Conservation (phyloP, 2,329 filamentous ascomycete species). For the Aplosporella prunicola region DNA sequence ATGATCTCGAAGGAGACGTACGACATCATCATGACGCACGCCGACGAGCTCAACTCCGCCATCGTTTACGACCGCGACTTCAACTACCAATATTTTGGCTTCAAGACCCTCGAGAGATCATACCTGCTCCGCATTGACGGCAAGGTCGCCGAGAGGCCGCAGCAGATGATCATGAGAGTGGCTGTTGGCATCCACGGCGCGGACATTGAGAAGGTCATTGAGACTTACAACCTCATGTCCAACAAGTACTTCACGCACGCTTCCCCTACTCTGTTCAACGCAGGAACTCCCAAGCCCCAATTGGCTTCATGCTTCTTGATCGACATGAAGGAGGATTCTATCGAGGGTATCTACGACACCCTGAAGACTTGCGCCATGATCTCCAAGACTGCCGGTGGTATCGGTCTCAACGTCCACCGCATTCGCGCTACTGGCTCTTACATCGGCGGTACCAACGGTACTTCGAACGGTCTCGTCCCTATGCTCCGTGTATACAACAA, state of each 20-base stretch:
- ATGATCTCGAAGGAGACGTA: slow-evolving; percentile 94
- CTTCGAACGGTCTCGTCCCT: slow-evolving; percentile 91
- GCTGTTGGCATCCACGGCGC: slow-evolving; percentile 94
- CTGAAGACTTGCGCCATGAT: slow-evolving; percentile 99
- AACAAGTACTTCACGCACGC: slow-evolving; percentile 98
- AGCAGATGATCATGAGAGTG: slow-evolving; percentile 99
- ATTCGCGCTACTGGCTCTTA: slow-evolving; percentile 97
- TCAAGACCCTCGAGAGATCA: slow-evolving; percentile 97
- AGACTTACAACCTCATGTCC: slow-evolving; percentile 99
- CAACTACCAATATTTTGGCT: slow-evolving; percentile 99
- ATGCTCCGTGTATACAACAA: slow-evolving; percentile 99
- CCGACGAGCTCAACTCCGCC: slow-evolving; percentile 94
- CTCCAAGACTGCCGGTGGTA: slow-evolving; percentile 97
- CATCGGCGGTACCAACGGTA: slow-evolving; percentile 95
- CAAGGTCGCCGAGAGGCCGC: slow-evolving; percentile 92
- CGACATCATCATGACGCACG: slow-evolving; percentile 89
- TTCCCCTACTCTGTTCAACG: slow-evolving; percentile 96
- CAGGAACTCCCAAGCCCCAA: slow-evolving; percentile 88
- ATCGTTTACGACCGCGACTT: slow-evolving; percentile 99
- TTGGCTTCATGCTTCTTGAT: slow-evolving; percentile 97
- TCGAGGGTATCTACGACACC: slow-evolving; percentile 98
- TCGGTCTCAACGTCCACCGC: slow-evolving; percentile 91
- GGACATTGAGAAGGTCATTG: slow-evolving; percentile 84
- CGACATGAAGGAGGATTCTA: slow-evolving; percentile 99
- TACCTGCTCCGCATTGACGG: slow-evolving; percentile 93